phyloP scores from a whole-genome alignment of 2,329 filamentous ascomycete genomes.

The Pyrenochaeta sp. region DNA sequence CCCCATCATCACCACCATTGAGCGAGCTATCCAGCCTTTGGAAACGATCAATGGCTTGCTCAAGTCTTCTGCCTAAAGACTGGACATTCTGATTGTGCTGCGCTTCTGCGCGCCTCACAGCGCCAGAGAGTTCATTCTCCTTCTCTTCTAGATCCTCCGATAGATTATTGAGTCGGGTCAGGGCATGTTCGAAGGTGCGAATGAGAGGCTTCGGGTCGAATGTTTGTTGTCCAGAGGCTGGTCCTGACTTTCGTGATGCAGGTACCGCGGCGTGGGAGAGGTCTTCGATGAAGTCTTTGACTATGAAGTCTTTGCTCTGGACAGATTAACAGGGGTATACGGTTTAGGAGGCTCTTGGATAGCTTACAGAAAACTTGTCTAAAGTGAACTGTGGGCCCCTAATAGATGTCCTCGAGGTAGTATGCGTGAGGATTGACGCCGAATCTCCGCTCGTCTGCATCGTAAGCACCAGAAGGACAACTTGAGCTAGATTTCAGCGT shows the following conservation, averaged over 20 bases:
- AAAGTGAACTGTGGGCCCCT: conserved; percentile 77
- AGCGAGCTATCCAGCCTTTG: conserved; percentile 86
- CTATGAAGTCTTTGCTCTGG: conserved; percentile 80
- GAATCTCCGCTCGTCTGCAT: conserved; percentile 53
- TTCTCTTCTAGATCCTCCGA: conserved; percentile 86
- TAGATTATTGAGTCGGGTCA: conserved; percentile 73
- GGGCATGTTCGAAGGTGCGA: conserved; percentile 83
- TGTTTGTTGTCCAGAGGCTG: conserved; percentile 51
- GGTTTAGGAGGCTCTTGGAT: not conserved
- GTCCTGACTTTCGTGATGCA: conserved; percentile 79
- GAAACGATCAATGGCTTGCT: conserved; percentile 91
- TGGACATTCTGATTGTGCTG: conserved; percentile 93
- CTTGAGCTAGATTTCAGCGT: not conserved
- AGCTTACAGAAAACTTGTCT: conserved; percentile 69
- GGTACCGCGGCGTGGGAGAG: conserved; percentile 86
- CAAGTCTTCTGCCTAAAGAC: conserved; percentile 85
- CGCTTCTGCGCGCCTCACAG: conserved; percentile 88
- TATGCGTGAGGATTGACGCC: conserved; percentile 52
- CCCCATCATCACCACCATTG: conserved; percentile 68
- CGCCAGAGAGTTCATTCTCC: conserved; percentile 89
- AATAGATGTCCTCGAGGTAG: conserved; percentile 50
- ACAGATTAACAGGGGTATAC: conserved; percentile 15
- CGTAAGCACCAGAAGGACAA: conserved; percentile 2
- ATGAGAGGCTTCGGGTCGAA: conserved; percentile 99
- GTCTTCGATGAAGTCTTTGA: conserved; percentile 95